A percentile compares a stretch with the other conserved stretches of the same genome.
phyloP scores from a whole-genome alignment of 176 grass and related monocot genomes.

The Oryza officinalis region DNA sequence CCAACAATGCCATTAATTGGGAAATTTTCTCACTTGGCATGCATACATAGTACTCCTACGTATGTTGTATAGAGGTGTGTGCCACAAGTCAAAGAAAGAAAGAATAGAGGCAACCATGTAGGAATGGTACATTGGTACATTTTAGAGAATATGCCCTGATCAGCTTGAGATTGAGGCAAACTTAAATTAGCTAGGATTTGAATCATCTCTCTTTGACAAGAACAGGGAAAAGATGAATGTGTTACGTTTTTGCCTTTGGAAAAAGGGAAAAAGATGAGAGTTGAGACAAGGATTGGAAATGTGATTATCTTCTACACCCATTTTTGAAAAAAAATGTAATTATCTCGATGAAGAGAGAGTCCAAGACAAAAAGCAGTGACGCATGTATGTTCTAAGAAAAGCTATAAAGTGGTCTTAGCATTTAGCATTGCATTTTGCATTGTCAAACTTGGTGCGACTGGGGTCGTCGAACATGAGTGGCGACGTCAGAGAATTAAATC shows the following conservation, averaged over 20 bases:
- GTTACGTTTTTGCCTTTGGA: neutral
- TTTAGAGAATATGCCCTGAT: neutral
- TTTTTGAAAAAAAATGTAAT: neutral
- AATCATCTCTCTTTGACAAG: neutral
- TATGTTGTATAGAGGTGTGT: conserved; percentile 14
- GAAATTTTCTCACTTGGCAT: neutral
- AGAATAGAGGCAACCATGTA: neutral
- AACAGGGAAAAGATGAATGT: neutral
- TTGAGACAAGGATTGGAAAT: neutral
- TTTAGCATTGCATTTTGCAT: neutral
- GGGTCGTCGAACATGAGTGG: neutral
- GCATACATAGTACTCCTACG: neutral
- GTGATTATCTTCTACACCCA: neutral
- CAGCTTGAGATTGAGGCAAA: neutral
- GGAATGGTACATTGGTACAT: neutral
- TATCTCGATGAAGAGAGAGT: neutral
- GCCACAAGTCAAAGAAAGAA: conserved; percentile 2
- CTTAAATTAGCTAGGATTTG: neutral
- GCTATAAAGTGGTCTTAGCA: neutral
- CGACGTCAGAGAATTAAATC: neutral
- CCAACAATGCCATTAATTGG: neutral
- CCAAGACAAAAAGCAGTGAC: neutral
- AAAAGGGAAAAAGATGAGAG: neutral
- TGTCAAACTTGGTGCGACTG: neutral
- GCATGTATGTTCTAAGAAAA: neutral